phyloP scores from a whole-genome alignment of 805 yeast genomes.

The Kregervanrija pseudodelftensis region DNA sequence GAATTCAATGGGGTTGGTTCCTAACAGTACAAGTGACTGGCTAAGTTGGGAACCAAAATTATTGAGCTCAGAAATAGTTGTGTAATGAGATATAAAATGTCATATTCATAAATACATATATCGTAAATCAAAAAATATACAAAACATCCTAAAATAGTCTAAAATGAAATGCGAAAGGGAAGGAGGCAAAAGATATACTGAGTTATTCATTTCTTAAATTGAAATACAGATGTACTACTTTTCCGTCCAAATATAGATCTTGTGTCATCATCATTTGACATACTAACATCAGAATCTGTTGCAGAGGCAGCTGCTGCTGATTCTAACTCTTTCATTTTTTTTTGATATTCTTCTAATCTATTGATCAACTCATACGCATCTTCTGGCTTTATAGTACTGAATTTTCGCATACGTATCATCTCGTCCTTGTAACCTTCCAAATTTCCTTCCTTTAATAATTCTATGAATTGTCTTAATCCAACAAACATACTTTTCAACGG shows the following conservation, averaged over 20 bases:
- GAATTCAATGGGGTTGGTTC: conserved; percentile 83
- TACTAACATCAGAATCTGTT: not conserved
- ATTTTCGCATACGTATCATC: conserved; percentile 51
- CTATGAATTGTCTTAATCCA: conserved; percentile 74
- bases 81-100: conserved; percentile 2
- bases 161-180: no score
- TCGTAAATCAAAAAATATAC: no score
- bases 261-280: conserved; percentile 9
- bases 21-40: conserved; percentile 88
- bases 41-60: conserved; percentile 65
- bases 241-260: conserved; percentile 23
- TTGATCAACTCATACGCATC: conserved; percentile 56
- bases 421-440: conserved; percentile 57
- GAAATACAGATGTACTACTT: conserved; percentile 14
- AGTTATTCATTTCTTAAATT: conserved; percentile 4
- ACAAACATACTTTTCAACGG: conserved; percentile 46
- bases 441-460: conserved; percentile 57
- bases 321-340: conserved; percentile 13
- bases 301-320: not conserved
- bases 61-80: conserved; percentile 14
- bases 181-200: not conserved
- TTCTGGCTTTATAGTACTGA: conserved; percentile 67
- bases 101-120: no score
- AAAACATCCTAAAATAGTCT: no score
- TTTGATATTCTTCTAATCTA: conserved; percentile 37